Evolutionary conservation across 345 rosid genomes (phyloP).

Genomic region (Eucalyptus cloeziana): DNA sequence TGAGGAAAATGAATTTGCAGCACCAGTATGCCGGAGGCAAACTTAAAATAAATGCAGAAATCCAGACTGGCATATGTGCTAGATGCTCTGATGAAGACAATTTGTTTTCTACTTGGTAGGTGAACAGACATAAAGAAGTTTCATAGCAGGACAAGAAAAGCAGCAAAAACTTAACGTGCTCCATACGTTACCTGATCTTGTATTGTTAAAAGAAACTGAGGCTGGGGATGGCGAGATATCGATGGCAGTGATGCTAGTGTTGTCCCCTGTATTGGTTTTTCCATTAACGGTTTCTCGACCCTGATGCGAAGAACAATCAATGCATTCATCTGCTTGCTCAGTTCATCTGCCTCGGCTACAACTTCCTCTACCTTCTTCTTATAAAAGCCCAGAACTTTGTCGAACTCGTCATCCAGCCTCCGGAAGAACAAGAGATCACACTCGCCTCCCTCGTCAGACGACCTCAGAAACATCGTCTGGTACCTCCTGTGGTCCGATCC

Average conservation of each 20-base stretch:
- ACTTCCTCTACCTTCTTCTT: constrained; percentile 40
- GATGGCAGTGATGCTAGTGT: not conserved
- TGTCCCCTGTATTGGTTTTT: not conserved
- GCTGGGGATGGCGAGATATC: not conserved
- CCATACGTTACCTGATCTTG: not conserved
- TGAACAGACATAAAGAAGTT: not conserved
- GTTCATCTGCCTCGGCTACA: constrained; percentile 25
- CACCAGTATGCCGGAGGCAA: not conserved
- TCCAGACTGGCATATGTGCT: not conserved
- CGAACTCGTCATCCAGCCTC: constrained; percentile 61
- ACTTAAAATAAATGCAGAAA: not conserved
- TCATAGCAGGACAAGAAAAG: not conserved
- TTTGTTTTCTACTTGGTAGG: not conserved
- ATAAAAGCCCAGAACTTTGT: constrained; percentile 46
- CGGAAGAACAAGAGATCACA: constrained; percentile 30
- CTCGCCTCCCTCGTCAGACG: constrained; percentile 28
- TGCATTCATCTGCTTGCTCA: constrained; percentile 61
- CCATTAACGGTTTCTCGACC: constrained; percentile 7
- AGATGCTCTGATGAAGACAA: not conserved
- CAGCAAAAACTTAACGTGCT: not conserved
- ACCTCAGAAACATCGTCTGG: constrained; percentile 25
- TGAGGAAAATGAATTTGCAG: not conserved
- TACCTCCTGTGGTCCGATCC: constrained; percentile 12
- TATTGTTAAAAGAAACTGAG: not conserved
- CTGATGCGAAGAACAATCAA: constrained; percentile 40